phyloP scores from a whole-genome alignment of 1,139 yeast genomes.

The Hemisphaericaspora lyxosophila region DNA sequence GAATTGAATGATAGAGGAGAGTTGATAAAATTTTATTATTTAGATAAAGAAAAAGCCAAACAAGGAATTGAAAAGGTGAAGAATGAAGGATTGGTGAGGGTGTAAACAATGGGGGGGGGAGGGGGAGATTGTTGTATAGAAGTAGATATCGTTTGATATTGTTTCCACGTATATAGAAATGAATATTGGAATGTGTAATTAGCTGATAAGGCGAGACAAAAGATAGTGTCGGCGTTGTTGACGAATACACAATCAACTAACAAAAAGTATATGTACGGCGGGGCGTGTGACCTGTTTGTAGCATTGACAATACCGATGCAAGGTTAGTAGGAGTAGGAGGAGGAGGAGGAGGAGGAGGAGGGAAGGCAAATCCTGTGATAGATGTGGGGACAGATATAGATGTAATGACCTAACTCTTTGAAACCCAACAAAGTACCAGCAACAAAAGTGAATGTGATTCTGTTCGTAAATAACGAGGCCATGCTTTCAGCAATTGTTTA shows the following conservation, averaged over 20 bases:
- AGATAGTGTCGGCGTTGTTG: too few relatives aligned
- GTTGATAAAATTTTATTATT: constrained; percentile 50
- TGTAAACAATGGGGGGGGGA: background rate
- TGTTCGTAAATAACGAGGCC: too few relatives aligned
- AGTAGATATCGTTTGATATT: background rate
- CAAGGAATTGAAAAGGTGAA: constrained; percentile 65
- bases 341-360: background rate
- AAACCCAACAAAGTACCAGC: too few relatives aligned
- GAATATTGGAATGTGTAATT: background rate
- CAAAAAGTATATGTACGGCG: too few relatives aligned
- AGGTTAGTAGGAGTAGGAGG: background rate
- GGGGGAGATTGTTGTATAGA: too few relatives aligned
- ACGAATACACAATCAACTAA: too few relatives aligned
- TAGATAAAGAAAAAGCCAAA: constrained; percentile 70
- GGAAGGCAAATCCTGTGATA: background rate
- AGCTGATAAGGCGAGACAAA: background rate
- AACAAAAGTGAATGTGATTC: background rate
- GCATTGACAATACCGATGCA: too few relatives aligned
- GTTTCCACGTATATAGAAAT: constrained; percentile 1
- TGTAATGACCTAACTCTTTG: too few relatives aligned
- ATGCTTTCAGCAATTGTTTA: too few relatives aligned
- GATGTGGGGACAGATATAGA: too few relatives aligned
- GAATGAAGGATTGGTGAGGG: constrained; percentile 46
- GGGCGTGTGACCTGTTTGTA: too few relatives aligned
- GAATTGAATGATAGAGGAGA: constrained; percentile 49